Evolutionary conservation across 1,284 basidiomycete genomes (phyloP).

Genomic region (Malassezia furfur): DNA sequence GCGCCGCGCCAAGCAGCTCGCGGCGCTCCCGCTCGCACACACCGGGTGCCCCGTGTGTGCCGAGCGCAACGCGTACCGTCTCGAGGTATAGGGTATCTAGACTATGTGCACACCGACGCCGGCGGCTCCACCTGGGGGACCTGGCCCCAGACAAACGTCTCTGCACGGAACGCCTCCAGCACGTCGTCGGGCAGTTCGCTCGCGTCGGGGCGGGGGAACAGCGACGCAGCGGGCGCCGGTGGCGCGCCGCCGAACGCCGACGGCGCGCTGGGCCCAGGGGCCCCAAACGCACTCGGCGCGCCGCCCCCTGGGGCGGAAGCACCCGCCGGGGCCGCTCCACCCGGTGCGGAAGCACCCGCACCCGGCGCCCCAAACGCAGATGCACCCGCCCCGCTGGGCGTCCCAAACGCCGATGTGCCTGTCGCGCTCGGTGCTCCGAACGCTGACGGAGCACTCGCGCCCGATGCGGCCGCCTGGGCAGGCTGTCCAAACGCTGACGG

Average conservation of each 20-base stretch:
- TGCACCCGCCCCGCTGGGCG: no score
- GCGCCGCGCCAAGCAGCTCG: neutral
- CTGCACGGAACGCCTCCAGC: conserved; percentile 5
- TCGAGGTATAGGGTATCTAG: conserved; percentile 6
- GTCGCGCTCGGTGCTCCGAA: no score
- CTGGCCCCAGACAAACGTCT: conserved; percentile 9
- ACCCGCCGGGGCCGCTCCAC: no score
- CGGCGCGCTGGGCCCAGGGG: neutral
- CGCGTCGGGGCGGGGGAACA: conserved; percentile 1
- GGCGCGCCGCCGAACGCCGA: neutral
- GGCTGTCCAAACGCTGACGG: no score
- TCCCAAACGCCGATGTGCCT: neutral
- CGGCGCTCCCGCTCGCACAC: neutral
- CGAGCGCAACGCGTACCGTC: neutral
- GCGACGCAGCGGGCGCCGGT: neutral
- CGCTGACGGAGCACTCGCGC: neutral
- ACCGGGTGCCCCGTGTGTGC: conserved; percentile 11
- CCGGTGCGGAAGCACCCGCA: no score
- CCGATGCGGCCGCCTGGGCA: no score
- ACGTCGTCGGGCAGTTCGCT: conserved; percentile 9
- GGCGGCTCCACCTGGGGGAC: conserved; percentile 17
- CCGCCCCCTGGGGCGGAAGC: no score
- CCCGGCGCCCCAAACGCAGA: no score
- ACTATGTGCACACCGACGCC: conserved; percentile 8
- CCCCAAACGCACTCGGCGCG: neutral